A percentile compares a stretch with the other conserved stretches of the same genome.
These are phyloP conservation scores for Puccinia brachypodii DNA, from an alignment of 1,284 basidiomycete species.

Conservation along the genomic window DNA sequence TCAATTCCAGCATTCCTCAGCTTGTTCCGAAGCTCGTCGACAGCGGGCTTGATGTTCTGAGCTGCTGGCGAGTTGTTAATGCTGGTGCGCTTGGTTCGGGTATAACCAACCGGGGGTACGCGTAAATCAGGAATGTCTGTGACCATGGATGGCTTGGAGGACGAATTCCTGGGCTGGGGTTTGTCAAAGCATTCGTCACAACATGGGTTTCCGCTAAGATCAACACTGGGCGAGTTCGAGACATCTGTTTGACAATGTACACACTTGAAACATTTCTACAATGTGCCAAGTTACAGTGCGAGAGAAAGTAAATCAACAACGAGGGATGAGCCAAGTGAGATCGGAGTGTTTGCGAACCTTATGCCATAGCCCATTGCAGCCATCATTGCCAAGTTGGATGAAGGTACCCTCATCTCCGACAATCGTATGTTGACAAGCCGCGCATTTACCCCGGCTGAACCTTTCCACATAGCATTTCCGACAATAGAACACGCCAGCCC, in stretches of 20 bases:
- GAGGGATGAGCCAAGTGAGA: not conserved
- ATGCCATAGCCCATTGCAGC: constrained; percentile 42
- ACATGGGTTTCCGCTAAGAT: constrained; percentile 42
- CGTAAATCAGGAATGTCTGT: constrained; percentile 46
- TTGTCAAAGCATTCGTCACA: constrained; percentile 45
- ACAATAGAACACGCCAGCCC: constrained; percentile 48
- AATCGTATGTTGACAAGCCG: constrained; percentile 25
- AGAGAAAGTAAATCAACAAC: not conserved
- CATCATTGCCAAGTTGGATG: constrained; percentile 45
- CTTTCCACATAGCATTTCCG: constrained; percentile 39
- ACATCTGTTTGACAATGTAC: constrained; percentile 42
- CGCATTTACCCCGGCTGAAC: constrained; percentile 40
- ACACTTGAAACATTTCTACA: constrained; percentile 47
- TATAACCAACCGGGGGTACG: not conserved
- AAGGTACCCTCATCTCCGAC: constrained; percentile 44
- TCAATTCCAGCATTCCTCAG: constrained; percentile 37
- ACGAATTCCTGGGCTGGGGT: not conserved
- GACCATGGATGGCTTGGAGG: constrained; percentile 8
- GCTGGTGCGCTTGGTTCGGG: not conserved
- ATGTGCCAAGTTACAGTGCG: too few relatives aligned
- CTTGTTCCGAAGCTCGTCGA: constrained; percentile 44
- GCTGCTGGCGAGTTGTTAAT: constrained; percentile 30
- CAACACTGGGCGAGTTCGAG: constrained; percentile 27
- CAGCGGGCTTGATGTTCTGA: constrained; percentile 34
- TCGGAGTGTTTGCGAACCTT: constrained; percentile 10